These are phyloP conservation scores for Suillus spraguei DNA, from an alignment of 768 basidiomycete genomes.

Conservation along the genomic window DNA sequence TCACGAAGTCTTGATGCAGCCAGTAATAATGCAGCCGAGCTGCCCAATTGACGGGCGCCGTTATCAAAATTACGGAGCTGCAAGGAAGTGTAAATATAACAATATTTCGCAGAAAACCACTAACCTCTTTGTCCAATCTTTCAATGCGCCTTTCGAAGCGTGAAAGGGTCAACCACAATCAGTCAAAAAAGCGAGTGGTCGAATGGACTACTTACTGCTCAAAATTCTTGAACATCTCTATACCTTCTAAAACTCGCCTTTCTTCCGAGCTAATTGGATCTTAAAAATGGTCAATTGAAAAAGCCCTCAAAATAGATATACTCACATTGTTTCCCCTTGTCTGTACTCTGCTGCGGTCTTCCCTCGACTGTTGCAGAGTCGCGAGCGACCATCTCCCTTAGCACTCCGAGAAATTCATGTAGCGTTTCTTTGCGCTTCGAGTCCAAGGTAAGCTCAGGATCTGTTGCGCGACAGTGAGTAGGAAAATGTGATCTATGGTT, in stretches of 20 bases:
- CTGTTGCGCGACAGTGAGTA: conserved; percentile 1
- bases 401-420: conserved; percentile 3
- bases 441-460: conserved; percentile 1
- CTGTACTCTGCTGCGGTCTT: neutral
- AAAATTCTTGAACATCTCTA: conserved; percentile 49
- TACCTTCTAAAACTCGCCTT: conserved; percentile 49
- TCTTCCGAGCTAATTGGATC: conserved; percentile 48
- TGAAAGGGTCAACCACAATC: conserved; percentile 3
- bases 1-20: conserved; percentile 45
- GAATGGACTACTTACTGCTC: conserved; percentile 41
- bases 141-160: conserved; percentile 33
- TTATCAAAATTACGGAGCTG: conserved; percentile 48
- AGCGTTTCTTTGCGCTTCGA: neutral
- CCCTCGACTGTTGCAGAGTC: neutral
- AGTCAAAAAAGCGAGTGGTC: conserved; percentile 12
- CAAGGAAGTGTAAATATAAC: neutral
- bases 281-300: conserved; percentile 12
- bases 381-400: neutral
- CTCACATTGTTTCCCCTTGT: conserved; percentile 1
- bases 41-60: conserved; percentile 46
- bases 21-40: conserved; percentile 46
- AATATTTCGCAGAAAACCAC: neutral
- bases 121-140: conserved; percentile 42
- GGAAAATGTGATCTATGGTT: neutral
- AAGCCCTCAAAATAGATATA: neutral